Evolutionary conservation across 805 yeast species (phyloP), one percentile per base, ranked within the genome.

Genomic region (Hanseniaspora vineae): DNA sequence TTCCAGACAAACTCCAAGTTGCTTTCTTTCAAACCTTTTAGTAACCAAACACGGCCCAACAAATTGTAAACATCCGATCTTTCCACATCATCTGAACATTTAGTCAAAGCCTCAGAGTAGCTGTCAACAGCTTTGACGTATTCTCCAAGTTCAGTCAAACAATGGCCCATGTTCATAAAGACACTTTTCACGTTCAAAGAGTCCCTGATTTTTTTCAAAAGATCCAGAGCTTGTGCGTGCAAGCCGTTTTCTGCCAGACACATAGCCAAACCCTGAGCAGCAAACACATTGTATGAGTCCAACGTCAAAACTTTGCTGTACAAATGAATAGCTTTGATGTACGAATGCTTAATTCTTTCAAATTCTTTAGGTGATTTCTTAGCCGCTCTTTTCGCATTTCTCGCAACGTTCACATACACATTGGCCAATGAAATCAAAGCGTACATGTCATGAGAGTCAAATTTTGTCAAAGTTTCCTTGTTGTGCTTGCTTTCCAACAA

Each of bases 261-360:
- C 48, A 92, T 87, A 1, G 97, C 97, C 52, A 92, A 73, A 48
- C 99, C 99, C 65, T 92, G 98, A 1, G 98, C 97, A 5, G 98
- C 99, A 67, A 81, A 92, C 1, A 89, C 90, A 60, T 90, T 86
- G 54, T 75, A 71, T 2, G 89, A 78, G 66, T 92, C 97, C 31
- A 88, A 66, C 45, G 84, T 80, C 47, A 92, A 68, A 1, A 87
- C 96, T 66, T 92, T 92, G 58, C 87, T 84, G 62, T 79, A 90
- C 50, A 92, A 70, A 65, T 90, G 97, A 13, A 89, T 83, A n/a
- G 96, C 96, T 64, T 95, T 78, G 42, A 81, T 70, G 61, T 83
- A 90, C 48, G 87, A 82, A 53, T 81, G 84, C 54, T 78, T 78
- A 52, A 75, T 74, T 62, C 79, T 84, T 31, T 78, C 78, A 23